phyloP scores from a whole-genome alignment of 2,329 filamentous ascomycete genomes.

The Scedosporium aurantiacum region DNA sequence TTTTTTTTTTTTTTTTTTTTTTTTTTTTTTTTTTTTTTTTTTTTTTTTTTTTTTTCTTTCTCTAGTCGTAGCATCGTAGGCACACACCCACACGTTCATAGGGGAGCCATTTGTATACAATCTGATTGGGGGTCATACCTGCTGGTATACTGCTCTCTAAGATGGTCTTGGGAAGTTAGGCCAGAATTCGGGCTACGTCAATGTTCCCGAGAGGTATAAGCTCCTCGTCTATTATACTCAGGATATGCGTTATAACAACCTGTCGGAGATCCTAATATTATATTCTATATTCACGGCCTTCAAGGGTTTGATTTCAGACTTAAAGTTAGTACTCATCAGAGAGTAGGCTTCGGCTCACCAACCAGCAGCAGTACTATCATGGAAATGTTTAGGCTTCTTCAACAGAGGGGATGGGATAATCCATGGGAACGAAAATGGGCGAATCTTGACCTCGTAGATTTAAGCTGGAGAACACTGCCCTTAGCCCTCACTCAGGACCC shows the following conservation, averaged over 20 bases:
- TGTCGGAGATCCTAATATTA: not conserved
- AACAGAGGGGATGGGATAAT: too few relatives aligned
- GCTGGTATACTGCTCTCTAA: not conserved
- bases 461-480: too few relatives aligned
- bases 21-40: too few relatives aligned
- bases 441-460: too few relatives aligned
- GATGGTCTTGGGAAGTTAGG: not conserved
- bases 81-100: not conserved
- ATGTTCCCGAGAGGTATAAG: not conserved
- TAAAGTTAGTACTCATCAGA: not conserved
- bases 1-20: too few relatives aligned
- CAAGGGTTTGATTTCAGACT: slow-evolving; percentile 2
- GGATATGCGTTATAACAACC: not conserved
- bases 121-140: not conserved
- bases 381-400: too few relatives aligned
- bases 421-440: too few relatives aligned
- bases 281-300: not conserved
- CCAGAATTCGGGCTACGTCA: not conserved
- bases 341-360: not conserved
- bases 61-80: not conserved
- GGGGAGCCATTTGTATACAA: not conserved
- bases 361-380: not conserved
- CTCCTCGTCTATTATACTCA: not conserved
- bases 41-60: too few relatives aligned
- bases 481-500: too few relatives aligned